Evolutionary conservation across 2,329 filamentous ascomycete genomes (phyloP).

Genomic region (Apiospora rasikravindrae): DNA sequence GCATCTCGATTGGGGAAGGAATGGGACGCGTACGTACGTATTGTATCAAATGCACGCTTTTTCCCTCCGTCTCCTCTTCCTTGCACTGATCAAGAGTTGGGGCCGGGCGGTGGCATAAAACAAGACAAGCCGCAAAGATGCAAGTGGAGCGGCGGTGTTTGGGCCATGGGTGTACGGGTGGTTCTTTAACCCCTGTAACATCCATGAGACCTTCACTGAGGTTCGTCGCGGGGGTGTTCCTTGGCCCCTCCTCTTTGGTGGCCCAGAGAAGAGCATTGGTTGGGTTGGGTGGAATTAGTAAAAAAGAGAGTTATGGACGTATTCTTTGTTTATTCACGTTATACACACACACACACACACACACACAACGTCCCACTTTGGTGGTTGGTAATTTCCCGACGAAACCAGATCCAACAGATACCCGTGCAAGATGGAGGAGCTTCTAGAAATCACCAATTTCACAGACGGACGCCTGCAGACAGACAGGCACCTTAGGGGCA

Average conservation of each 20-base stretch:
- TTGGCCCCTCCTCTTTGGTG: neutral
- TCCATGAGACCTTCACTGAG: conserved; percentile 14
- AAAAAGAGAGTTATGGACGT: neutral
- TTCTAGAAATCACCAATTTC: conserved; percentile 7
- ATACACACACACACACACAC: neutral
- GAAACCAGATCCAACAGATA: conserved; percentile 15
- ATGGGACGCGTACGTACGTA: conserved; percentile 10
- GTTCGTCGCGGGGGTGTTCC: conserved; percentile 11
- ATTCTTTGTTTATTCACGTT: neutral
- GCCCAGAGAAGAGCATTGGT: neutral
- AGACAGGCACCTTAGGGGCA: neutral
- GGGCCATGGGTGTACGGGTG: conserved; percentile 10
- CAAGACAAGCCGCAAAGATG: conserved; percentile 2
- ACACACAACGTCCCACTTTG: neutral
- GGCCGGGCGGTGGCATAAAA: neutral
- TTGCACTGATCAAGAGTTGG: neutral
- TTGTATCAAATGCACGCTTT: conserved; percentile 9
- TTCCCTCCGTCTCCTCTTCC: neutral
- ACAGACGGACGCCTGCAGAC: neutral
- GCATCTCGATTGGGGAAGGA: neutral
- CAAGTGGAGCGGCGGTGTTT: conserved; percentile 13
- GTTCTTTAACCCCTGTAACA: conserved; percentile 9
- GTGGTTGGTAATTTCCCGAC: conserved; percentile 17
- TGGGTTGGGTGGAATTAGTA: neutral
- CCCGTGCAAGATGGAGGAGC: conserved; percentile 13